phyloP scores from a whole-genome alignment of 2,329 filamentous ascomycete species.

The Diaporthe amygdali region DNA sequence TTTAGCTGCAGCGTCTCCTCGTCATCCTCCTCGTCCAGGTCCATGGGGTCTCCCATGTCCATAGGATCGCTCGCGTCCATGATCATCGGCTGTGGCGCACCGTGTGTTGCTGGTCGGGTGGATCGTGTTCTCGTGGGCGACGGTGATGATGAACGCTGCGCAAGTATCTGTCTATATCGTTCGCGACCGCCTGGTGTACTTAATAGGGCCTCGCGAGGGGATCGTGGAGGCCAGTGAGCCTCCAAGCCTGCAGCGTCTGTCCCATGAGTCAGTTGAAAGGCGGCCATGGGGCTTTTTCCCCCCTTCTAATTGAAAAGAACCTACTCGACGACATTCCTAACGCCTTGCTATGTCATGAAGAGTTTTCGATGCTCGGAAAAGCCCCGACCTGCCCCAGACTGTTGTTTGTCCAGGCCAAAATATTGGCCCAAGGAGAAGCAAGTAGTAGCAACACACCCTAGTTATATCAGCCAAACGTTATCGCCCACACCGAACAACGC shows the following conservation, averaged over 20 bases:
- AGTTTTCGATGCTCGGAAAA: slow-evolving; percentile 2
- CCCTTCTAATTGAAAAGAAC: neutral
- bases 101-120: slow-evolving; percentile 34
- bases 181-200: slow-evolving; percentile 80
- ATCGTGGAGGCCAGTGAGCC: slow-evolving; percentile 70
- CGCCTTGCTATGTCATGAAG: neutral
- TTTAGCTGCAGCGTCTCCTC: slow-evolving; percentile 90
- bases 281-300: neutral
- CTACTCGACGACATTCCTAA: slow-evolving; percentile 17
- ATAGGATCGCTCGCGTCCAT: slow-evolving; percentile 18
- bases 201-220: slow-evolving; percentile 67
- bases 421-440: neutral
- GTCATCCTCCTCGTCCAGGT: slow-evolving; percentile 69
- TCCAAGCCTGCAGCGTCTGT: slow-evolving; percentile 43
- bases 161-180: slow-evolving; percentile 71
- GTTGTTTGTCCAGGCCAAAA: slow-evolving; percentile 6
- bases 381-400: neutral
- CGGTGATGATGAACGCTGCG: slow-evolving; percentile 70
- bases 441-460: neutral
- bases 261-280: slow-evolving; percentile 19
- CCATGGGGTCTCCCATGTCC: slow-evolving; percentile 29
- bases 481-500: slow-evolving; percentile 28
- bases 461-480: slow-evolving; percentile 36
- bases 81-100: slow-evolving; percentile 28
- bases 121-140: slow-evolving; percentile 64